phyloP scores from a whole-genome alignment of 345 rosid genomes.

The Salix dunnii region DNA sequence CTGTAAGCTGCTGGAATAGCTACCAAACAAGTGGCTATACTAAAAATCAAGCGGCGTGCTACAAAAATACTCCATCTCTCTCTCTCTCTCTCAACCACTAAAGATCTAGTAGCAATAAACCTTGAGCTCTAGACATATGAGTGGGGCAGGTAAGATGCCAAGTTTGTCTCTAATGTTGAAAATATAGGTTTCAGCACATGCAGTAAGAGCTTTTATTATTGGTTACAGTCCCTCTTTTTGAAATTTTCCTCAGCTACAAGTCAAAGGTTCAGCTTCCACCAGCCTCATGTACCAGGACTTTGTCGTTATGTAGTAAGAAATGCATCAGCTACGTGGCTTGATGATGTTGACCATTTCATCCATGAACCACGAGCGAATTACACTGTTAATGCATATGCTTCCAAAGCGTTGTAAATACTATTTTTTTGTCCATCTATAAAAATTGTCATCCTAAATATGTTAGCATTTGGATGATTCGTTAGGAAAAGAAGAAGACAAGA shows the following conservation, averaged over 20 bases:
- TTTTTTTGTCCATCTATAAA: background rate
- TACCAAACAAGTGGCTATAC: background rate
- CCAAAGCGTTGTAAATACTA: too few relatives aligned
- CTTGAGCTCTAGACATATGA: background rate
- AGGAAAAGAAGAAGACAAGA: background rate
- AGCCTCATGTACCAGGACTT: background rate
- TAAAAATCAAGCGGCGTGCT: background rate
- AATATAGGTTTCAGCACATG: slow-evolving; percentile 7
- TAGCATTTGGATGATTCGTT: background rate
- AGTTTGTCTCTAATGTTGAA: slow-evolving; percentile 8
- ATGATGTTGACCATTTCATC: background rate
- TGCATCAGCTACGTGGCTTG: background rate
- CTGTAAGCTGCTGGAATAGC: background rate
- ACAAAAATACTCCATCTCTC: too few relatives aligned
- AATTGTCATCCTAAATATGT: background rate
- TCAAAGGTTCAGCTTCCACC: background rate
- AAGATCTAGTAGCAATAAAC: background rate
- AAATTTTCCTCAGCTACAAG: background rate
- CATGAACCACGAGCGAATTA: background rate
- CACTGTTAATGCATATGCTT: background rate
- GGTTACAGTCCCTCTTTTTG: background rate
- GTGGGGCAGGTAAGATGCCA: background rate
- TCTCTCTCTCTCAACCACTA: background rate
- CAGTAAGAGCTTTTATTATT: background rate
- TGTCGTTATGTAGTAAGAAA: background rate